Evolutionary conservation across 2,329 filamentous ascomycete genomes (phyloP).

Genomic region (Coniochaeta sp.): DNA sequence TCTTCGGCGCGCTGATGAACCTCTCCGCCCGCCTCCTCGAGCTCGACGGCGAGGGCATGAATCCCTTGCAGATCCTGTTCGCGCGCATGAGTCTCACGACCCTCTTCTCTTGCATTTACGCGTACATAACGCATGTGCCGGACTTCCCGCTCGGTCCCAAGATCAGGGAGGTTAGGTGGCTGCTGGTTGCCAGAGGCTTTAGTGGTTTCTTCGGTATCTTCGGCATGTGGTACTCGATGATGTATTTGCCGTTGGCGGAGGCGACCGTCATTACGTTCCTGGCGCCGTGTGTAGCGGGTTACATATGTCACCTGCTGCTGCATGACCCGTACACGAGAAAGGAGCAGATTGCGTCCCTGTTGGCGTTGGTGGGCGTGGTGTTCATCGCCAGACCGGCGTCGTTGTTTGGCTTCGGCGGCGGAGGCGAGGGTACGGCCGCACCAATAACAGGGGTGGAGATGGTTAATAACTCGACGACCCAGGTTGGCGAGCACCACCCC

Average conservation of each 20-base stretch:
- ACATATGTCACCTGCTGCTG: conserved; percentile 68
- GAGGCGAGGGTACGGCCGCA: neutral
- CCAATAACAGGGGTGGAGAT: neutral
- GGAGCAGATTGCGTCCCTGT: conserved; percentile 67
- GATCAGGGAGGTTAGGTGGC: conserved; percentile 50
- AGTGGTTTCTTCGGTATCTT: conserved; percentile 72
- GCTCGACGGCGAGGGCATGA: conserved; percentile 61
- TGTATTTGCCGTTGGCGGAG: conserved; percentile 79
- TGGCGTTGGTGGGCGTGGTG: conserved; percentile 74
- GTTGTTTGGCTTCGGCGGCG: conserved; percentile 22
- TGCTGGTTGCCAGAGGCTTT: conserved; percentile 63
- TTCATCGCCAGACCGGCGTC: conserved; percentile 67
- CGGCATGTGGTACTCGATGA: conserved; percentile 59
- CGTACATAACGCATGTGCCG: conserved; percentile 62
- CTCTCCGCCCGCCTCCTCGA: conserved; percentile 71
- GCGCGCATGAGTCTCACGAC: conserved; percentile 70
- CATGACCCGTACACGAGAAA: conserved; percentile 71
- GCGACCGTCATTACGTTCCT: conserved; percentile 88
- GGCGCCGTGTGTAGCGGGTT: conserved; percentile 69
- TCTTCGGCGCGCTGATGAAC: conserved; percentile 84
- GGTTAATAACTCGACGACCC: neutral
- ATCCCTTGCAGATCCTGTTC: conserved; percentile 81
- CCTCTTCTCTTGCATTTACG: conserved; percentile 60
- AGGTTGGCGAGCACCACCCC: neutral
- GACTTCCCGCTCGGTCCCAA: conserved; percentile 61